These are phyloP conservation scores for Eucalyptus pumila DNA, from an alignment of 345 rosid genomes.

Conservation along the genomic window DNA sequence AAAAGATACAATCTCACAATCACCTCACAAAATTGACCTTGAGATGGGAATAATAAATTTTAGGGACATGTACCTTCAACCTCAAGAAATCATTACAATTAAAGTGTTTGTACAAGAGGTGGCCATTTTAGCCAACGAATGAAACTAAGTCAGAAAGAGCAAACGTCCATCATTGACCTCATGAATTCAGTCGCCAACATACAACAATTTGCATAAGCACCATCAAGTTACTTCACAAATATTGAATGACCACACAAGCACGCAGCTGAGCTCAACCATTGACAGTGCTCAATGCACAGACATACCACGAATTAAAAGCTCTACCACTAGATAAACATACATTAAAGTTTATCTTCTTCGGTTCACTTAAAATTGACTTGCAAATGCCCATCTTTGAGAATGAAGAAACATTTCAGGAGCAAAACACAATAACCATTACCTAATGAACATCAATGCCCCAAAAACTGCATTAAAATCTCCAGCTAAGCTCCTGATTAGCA, in stretches of 20 bases:
- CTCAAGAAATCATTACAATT: not conserved
- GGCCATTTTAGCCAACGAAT: not conserved
- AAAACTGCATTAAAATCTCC: not conserved
- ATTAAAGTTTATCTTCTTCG: not conserved
- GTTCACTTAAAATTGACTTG: not conserved
- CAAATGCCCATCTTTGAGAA: not conserved
- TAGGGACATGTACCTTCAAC: not conserved
- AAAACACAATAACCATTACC: not conserved
- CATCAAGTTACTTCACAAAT: not conserved
- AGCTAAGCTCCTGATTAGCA: not conserved
- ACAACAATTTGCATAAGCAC: not conserved
- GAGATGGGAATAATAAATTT: not conserved
- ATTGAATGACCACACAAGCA: not conserved
- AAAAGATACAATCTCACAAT: not conserved
- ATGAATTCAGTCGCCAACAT: not conserved
- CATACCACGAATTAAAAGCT: not conserved
- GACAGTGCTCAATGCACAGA: not conserved
- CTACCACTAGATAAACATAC: not conserved
- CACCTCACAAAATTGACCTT: not conserved
- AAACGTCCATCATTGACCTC: not conserved
- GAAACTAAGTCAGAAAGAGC: not conserved
- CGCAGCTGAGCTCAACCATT: not conserved
- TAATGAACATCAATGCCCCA: not conserved
- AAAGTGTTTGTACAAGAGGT: not conserved
- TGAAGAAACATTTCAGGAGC: not conserved